A percentile compares a stretch with the other conserved stretches of the same genome.
Evolutionary conservation across 345 rosid species (phyloP).

Genomic region (Corymbia maculata): DNA sequence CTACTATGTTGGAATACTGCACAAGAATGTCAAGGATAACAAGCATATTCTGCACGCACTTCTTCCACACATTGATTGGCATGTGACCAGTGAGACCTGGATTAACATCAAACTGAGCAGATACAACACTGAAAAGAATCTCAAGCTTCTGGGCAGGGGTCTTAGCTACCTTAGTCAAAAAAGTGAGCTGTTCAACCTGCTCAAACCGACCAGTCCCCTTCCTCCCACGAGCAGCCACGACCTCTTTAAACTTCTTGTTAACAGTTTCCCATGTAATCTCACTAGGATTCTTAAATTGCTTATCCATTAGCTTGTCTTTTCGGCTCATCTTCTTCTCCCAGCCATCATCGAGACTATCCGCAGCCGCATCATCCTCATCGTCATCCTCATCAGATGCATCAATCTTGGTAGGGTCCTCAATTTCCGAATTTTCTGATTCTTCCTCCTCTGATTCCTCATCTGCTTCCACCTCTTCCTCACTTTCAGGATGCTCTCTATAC

Average conservation of each 20-base stretch:
- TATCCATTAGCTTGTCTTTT: slow-evolving; percentile 75
- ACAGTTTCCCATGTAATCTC: slow-evolving; percentile 92
- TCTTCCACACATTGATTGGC: slow-evolving; percentile 95
- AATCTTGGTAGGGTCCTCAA: slow-evolving; percentile 43
- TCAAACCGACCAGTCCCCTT: slow-evolving; percentile 95
- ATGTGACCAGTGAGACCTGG: slow-evolving; percentile 93
- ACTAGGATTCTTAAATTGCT: slow-evolving; percentile 62
- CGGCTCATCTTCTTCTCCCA: slow-evolving; percentile 78
- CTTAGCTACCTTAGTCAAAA: slow-evolving; percentile 86
- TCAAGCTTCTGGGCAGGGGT: slow-evolving; percentile 98
- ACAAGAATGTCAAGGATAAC: slow-evolving; percentile 72
- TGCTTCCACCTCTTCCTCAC: slow-evolving; percentile 51
- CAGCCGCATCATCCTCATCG: slow-evolving; percentile 13
- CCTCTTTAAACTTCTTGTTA: slow-evolving; percentile 85
- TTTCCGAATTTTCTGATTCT: slow-evolving; percentile 25
- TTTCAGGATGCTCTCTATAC: slow-evolving; percentile 62
- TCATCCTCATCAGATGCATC: slow-evolving; percentile 28
- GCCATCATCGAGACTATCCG: slow-evolving; percentile 10
- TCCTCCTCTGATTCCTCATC: slow-evolving; percentile 42
- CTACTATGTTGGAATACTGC: slow-evolving; percentile 60
- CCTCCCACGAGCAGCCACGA: slow-evolving; percentile 90
- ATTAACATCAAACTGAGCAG: slow-evolving; percentile 97
- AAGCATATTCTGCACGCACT: slow-evolving; percentile 75
- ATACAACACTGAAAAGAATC: slow-evolving; percentile 79
- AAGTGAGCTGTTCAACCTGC: slow-evolving; percentile 90